A percentile compares a stretch with the other conserved stretches of the same genome.
These are phyloP conservation scores for Spathaspora sp. DNA, from an alignment of 1,139 yeast species.

Conservation along the genomic window DNA sequence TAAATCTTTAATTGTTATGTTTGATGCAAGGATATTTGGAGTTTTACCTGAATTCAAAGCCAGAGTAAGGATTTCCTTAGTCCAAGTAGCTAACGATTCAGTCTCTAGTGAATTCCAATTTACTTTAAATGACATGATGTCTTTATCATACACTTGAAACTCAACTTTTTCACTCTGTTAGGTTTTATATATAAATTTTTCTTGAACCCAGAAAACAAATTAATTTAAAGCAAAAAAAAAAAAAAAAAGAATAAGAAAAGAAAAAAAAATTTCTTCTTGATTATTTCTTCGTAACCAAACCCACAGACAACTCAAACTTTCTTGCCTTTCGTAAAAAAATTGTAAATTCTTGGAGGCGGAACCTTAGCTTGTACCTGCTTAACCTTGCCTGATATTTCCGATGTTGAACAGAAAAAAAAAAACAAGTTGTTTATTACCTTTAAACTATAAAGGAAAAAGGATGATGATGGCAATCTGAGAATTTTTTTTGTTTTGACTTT, in stretches of 20 bases:
- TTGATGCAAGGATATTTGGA: slow-evolving; percentile 75
- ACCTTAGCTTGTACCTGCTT: background rate
- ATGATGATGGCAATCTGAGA: background rate
- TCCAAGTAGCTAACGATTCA: slow-evolving; percentile 63
- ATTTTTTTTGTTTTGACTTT: background rate
- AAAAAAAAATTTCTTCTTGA: background rate
- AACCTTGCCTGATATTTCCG: background rate
- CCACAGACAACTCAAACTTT: background rate
- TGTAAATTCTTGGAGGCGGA: background rate
- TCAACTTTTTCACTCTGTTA: background rate
- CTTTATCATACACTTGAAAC: background rate
- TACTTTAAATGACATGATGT: slow-evolving; percentile 72
- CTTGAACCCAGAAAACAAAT: no score
- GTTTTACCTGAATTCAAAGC: slow-evolving; percentile 76
- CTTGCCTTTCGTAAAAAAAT: background rate
- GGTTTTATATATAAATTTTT: background rate
- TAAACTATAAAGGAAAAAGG: no score
- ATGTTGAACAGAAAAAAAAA: background rate
- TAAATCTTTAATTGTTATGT: slow-evolving; percentile 69
- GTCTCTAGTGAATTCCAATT: slow-evolving; percentile 80
- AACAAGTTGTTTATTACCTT: no score
- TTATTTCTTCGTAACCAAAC: background rate
- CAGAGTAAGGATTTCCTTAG: slow-evolving; percentile 68
- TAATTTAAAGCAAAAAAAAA: background rate
- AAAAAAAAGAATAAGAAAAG: background rate